A percentile compares a stretch with the other conserved stretches of the same genome.
Evolutionary conservation across 768 basidiomycete genomes (phyloP).

Genomic region (Pleurotus citrinopileatus): DNA sequence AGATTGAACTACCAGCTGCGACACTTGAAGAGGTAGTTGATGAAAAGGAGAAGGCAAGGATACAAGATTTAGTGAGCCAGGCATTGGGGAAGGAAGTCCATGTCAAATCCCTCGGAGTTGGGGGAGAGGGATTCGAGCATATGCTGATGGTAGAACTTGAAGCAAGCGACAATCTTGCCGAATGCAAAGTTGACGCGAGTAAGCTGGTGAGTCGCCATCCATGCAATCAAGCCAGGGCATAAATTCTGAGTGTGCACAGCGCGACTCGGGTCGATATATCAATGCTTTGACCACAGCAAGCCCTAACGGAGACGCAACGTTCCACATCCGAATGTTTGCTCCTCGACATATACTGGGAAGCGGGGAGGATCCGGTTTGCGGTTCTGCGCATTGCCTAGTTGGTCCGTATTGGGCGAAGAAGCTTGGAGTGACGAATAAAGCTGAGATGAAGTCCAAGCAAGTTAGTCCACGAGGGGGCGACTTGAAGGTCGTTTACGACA

Average conservation of each 20-base stretch:
- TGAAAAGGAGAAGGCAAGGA: slow-evolving; percentile 24
- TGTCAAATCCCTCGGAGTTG: slow-evolving; percentile 34
- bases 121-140: slow-evolving; percentile 26
- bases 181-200: slow-evolving; percentile 25
- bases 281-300: slow-evolving; percentile 38
- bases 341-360: slow-evolving; percentile 25
- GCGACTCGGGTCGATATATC: slow-evolving; percentile 28
- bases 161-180: slow-evolving; percentile 30
- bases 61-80: slow-evolving; percentile 27
- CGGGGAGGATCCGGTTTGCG: slow-evolving; percentile 52
- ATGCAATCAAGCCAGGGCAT: background rate
- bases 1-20: slow-evolving; percentile 35
- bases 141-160: slow-evolving; percentile 44
- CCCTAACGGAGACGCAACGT: slow-evolving; percentile 25
- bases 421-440: slow-evolving; percentile 24
- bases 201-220: slow-evolving; percentile 30
- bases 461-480: slow-evolving; percentile 51
- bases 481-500: slow-evolving; percentile 35
- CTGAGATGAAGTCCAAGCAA: slow-evolving; percentile 41
- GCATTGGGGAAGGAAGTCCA: slow-evolving; percentile 37
- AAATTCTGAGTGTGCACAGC: slow-evolving; percentile 17
- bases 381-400: slow-evolving; percentile 48
- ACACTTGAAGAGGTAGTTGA: slow-evolving; percentile 23
- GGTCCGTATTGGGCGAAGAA: slow-evolving; percentile 48
- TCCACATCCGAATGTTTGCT: slow-evolving; percentile 51